Evolutionary conservation across 1,284 basidiomycete species (phyloP).

Genomic region (Apiotrichum domesticum): DNA sequence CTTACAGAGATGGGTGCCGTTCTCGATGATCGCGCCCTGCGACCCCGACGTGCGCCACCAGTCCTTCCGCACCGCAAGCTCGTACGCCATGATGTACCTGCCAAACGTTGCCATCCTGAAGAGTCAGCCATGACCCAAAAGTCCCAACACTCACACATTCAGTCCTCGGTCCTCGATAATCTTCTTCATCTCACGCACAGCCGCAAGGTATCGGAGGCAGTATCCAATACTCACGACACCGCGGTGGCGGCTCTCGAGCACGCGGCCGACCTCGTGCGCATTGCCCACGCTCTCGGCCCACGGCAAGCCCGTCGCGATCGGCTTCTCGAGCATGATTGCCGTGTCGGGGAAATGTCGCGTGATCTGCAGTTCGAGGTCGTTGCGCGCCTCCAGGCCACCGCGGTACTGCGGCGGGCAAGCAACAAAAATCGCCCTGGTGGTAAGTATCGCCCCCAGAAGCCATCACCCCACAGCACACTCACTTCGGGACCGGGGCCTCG

Average conservation of each 20-base stretch:
- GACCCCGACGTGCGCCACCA: slow-evolving; percentile 54
- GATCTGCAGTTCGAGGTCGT: slow-evolving; percentile 83
- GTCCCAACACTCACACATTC: slow-evolving; percentile 38
- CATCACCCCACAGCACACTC: slow-evolving; percentile 13
- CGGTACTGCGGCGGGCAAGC: slow-evolving; percentile 90
- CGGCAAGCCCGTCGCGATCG: slow-evolving; percentile 49
- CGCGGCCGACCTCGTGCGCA: slow-evolving; percentile 58
- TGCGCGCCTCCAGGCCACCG: slow-evolving; percentile 62
- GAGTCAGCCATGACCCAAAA: neutral
- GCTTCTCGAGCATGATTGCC: slow-evolving; percentile 84
- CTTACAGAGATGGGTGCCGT: slow-evolving; percentile 50
- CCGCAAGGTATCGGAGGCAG: slow-evolving; percentile 46
- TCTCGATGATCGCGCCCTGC: slow-evolving; percentile 52
- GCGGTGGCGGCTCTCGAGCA: slow-evolving; percentile 55
- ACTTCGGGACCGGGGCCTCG: slow-evolving; percentile 48
- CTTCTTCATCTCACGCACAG: slow-evolving; percentile 52
- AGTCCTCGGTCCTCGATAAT: slow-evolving; percentile 53
- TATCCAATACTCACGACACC: slow-evolving; percentile 54
- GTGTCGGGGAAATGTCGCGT: slow-evolving; percentile 78
- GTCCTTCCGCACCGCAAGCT: slow-evolving; percentile 30
- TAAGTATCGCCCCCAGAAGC: neutral
- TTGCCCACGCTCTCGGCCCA: slow-evolving; percentile 45
- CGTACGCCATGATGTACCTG: slow-evolving; percentile 50
- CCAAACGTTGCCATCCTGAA: slow-evolving; percentile 50
- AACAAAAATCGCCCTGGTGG: slow-evolving; percentile 67